Conservation (phyloP, 192 early-diverging fungal species). For the Mycoemilia scoparia region DNA sequence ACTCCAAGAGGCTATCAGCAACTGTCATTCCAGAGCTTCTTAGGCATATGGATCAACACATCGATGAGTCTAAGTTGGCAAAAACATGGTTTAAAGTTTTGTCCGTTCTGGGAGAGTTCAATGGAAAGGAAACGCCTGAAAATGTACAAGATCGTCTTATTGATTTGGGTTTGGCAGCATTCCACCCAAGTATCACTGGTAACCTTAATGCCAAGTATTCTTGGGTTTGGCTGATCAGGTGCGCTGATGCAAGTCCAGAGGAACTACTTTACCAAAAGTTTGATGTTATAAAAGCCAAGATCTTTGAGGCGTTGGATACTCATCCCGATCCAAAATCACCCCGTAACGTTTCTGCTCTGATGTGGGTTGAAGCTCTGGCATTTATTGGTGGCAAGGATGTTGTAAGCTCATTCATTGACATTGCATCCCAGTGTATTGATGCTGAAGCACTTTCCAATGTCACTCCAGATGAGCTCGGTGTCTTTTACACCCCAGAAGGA, state of each 20-base stretch:
- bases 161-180: conserved; percentile 32
- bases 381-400: conserved; percentile 12
- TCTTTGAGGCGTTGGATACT: conserved; percentile 20
- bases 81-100: conserved; percentile 10
- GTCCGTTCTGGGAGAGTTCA: conserved; percentile 2
- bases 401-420: conserved; percentile 13
- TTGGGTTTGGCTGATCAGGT: conserved; percentile 74
- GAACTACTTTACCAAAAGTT: conserved; percentile 31
- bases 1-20: conserved; percentile 10
- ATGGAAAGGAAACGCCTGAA: conserved; percentile 1
- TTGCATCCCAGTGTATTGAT: conserved; percentile 9
- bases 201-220: conserved; percentile 41
- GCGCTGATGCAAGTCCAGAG: conserved; percentile 48
- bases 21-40: conserved; percentile 4
- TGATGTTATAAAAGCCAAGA: conserved; percentile 22
- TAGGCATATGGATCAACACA: conserved; percentile 5
- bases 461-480: conserved; percentile 10
- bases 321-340: conserved; percentile 10
- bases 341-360: conserved; percentile 3
- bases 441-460: conserved; percentile 7
- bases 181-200: conserved; percentile 7
- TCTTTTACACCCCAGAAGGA: conserved; percentile 14
- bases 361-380: conserved; percentile 11
- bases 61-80: not conserved
- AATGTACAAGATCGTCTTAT: conserved; percentile 15